Evolutionary conservation across 2,329 filamentous ascomycete genomes (phyloP), one percentile per base, ranked within the genome.

Genomic region (Hymenoscyphus occultus): DNA sequence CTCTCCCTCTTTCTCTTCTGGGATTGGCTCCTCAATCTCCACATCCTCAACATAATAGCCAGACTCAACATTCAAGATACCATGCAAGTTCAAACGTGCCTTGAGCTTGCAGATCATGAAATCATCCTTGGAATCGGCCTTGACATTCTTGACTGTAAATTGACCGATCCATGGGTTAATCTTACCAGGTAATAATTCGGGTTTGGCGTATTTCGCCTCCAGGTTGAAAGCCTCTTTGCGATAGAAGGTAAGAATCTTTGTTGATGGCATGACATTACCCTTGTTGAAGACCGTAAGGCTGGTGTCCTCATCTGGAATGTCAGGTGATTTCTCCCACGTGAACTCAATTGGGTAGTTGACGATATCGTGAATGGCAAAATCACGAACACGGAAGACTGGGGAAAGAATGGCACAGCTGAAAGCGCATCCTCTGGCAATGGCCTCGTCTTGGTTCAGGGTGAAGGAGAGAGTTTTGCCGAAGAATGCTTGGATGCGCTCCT

Each of bases 61-160:
- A 69, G 89, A 93, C 83, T 99, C 95, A 45, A 99, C 90, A 77
- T 98, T 98, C 71, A 99, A 84, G 66, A 99, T 87, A 78, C 95
- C 95, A 82, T 98, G 93, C 70, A 98, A 86, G 81, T 99, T 99
- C 64, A 99, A 86, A 69, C 95, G 89, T 59, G 95, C 94, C 86
- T 98, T 98, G 68, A 99, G 89, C 84, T 99, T 99, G 90, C 95
- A 99, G 75, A 98, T 96, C 94, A 99, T 98, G 79, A 98, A 99
- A 77, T 98, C 95, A 67, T 96, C 92, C 77, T 95, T 93, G 71
- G 89, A 86, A 76, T 96, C 92, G 51, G 92, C 90, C 85, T 97
- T 93, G 76, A 99, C 94, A 57, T 91, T 91, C 86, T 99, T 99
- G 78, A 99, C 93, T 54, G 93, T 97, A 83, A 99, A 99, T 70